phyloP scores from a whole-genome alignment of 2,329 filamentous ascomycete genomes.

The Cylindrodendrum hubeiense region DNA sequence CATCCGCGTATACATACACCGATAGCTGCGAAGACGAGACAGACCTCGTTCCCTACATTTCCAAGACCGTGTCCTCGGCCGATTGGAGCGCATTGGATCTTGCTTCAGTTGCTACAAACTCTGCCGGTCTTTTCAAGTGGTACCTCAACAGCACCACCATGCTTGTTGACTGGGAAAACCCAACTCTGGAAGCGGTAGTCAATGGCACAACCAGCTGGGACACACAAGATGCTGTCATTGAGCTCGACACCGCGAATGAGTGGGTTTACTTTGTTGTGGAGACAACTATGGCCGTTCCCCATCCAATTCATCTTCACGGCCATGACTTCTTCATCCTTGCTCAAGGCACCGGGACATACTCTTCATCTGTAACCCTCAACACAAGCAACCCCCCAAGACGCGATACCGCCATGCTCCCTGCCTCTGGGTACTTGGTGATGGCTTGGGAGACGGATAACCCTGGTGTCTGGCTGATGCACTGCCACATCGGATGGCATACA shows the following conservation, averaged over 20 bases:
- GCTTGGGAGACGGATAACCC: conserved; percentile 63
- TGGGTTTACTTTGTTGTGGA: conserved; percentile 49
- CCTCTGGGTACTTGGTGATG: conserved; percentile 59
- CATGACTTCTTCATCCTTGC: conserved; percentile 49
- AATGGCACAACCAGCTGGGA: conserved; percentile 25
- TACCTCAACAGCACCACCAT: conserved; percentile 51
- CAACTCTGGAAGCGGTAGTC: conserved; percentile 39
- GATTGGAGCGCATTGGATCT: conserved; percentile 44
- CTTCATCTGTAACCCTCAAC: conserved; percentile 24
- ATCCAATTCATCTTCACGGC: conserved; percentile 53
- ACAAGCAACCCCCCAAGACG: conserved; percentile 61
- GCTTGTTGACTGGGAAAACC: conserved; percentile 43
- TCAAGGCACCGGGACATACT: conserved; percentile 37
- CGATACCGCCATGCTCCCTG: conserved; percentile 63
- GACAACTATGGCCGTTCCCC: conserved; percentile 38
- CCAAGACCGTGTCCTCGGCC: conserved; percentile 47
- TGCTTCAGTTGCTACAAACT: conserved; percentile 38
- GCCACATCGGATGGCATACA: conserved; percentile 53
- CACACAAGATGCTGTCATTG: conserved; percentile 41
- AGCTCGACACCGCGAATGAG: conserved; percentile 39
- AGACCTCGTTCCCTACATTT: conserved; percentile 50
- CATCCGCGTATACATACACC: conserved; percentile 22
- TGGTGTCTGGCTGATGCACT: conserved; percentile 63
- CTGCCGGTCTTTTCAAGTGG: conserved; percentile 56
- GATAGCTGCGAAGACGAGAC: conserved; percentile 53